Conservation (phyloP, 148 eudicot genomes). For the Silene latifolia region DNA sequence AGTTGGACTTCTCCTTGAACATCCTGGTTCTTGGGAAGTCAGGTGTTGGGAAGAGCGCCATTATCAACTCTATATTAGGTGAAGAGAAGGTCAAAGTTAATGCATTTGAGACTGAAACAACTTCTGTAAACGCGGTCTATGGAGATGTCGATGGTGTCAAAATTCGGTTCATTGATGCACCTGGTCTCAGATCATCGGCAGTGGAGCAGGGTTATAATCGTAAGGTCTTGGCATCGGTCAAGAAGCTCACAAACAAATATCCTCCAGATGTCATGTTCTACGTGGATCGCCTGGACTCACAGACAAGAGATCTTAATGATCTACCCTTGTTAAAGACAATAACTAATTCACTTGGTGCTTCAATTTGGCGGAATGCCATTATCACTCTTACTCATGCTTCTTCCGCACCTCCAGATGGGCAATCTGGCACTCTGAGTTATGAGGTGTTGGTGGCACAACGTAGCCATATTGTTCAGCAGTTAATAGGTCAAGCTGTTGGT, state of each 20-base stretch:
- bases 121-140: conserved; percentile 49
- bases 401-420: conserved; percentile 97
- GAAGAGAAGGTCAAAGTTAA: conserved; percentile 73
- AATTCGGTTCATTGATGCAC: conserved; percentile 77
- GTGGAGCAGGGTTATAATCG: conserved; percentile 79
- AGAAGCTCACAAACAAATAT: conserved; percentile 63
- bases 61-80: conserved; percentile 80
- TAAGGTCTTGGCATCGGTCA: conserved; percentile 58
- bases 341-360: conserved; percentile 58
- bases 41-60: conserved; percentile 97
- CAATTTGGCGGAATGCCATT: conserved; percentile 81
- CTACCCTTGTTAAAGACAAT: conserved; percentile 69
- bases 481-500: conserved; percentile 85
- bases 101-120: conserved; percentile 72
- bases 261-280: conserved; percentile 79
- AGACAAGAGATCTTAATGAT: conserved; percentile 87
- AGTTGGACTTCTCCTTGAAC: conserved; percentile 65
- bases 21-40: conserved; percentile 83
- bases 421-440: conserved; percentile 80
- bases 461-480: conserved; percentile 87
- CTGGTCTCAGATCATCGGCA: conserved; percentile 76
- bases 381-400: conserved; percentile 90
- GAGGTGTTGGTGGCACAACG: conserved; percentile 86
- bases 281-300: conserved; percentile 85
- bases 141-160: conserved; percentile 77